These are phyloP conservation scores for Hypericum androsaemum DNA, from an alignment of 345 rosid genomes.

Conservation along the genomic window DNA sequence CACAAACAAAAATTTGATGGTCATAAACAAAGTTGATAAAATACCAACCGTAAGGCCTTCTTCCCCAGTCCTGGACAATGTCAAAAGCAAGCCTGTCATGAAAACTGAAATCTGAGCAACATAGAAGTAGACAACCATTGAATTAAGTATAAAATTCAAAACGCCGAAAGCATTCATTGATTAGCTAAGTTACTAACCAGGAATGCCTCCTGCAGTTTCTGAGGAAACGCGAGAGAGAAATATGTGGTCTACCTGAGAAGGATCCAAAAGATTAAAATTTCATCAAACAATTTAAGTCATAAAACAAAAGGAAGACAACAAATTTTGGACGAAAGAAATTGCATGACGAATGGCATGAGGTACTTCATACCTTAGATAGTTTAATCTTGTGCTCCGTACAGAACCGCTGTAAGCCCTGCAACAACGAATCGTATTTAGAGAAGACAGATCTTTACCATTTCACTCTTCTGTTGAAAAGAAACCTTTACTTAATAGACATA, in stretches of 20 bases:
- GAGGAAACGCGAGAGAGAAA: slow-evolving; percentile 92
- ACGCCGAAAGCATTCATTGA: not conserved
- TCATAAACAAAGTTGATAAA: no score
- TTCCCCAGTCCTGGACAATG: slow-evolving; percentile 88
- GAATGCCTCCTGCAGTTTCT: slow-evolving; percentile 95
- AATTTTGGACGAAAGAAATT: no score
- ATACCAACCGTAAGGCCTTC: slow-evolving; percentile 83
- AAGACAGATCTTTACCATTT: no score
- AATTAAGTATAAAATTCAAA: not conserved
- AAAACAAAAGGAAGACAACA: not conserved
- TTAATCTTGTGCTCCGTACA: slow-evolving; percentile 89
- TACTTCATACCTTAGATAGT: slow-evolving; percentile 62
- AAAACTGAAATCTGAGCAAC: slow-evolving; percentile 6
- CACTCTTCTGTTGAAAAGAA: no score
- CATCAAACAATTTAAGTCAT: not conserved
- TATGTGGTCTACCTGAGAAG: slow-evolving; percentile 73
- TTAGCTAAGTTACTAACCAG: slow-evolving; percentile 41
- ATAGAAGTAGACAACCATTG: slow-evolving; percentile 1
- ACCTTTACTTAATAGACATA: no score
- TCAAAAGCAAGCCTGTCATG: slow-evolving; percentile 63
- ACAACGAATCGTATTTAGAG: no score
- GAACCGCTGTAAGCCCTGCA: slow-evolving; percentile 84
- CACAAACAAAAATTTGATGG: no score
- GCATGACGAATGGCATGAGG: not conserved
- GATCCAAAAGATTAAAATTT: slow-evolving; percentile 9